These are phyloP conservation scores for Nicotiana benthamiana DNA, from an alignment of 257 asterid species.

Conservation along the genomic window DNA sequence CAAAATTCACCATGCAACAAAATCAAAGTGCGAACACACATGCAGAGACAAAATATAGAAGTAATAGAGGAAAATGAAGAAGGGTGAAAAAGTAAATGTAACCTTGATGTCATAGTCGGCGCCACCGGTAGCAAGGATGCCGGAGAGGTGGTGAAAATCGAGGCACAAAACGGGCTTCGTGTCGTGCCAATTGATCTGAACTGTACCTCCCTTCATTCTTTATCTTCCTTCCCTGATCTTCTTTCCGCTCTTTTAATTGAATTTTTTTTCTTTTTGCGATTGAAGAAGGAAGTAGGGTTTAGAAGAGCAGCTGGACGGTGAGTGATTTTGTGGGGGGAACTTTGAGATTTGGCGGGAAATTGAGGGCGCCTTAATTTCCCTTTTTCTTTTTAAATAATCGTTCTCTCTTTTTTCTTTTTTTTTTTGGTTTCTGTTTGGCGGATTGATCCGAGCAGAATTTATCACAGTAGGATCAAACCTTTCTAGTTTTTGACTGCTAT, in stretches of 20 bases:
- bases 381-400: not conserved
- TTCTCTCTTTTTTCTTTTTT: too few species aligned
- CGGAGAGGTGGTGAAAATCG: constrained; percentile 73
- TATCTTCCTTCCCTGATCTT: not conserved
- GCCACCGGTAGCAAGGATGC: constrained; percentile 84
- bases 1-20: not conserved
- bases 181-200: constrained; percentile 95
- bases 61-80: not conserved
- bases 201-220: constrained; percentile 78
- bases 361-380: not conserved
- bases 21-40: not conserved
- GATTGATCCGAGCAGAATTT: too few species aligned
- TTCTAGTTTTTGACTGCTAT: too few species aligned
- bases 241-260: not conserved
- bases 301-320: not conserved
- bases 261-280: not conserved
- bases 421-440: too few species aligned
- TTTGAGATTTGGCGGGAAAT: constrained; percentile 2
- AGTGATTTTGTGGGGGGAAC: not conserved
- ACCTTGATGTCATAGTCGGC: constrained; percentile 96
- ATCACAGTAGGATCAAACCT: too few species aligned
- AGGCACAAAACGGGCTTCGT: constrained; percentile 83
- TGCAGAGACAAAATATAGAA: not conserved
- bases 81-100: not conserved
- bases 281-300: not conserved